These are phyloP conservation scores for Kwoniella europaea DNA, from an alignment of 768 basidiomycete species.

Conservation along the genomic window DNA sequence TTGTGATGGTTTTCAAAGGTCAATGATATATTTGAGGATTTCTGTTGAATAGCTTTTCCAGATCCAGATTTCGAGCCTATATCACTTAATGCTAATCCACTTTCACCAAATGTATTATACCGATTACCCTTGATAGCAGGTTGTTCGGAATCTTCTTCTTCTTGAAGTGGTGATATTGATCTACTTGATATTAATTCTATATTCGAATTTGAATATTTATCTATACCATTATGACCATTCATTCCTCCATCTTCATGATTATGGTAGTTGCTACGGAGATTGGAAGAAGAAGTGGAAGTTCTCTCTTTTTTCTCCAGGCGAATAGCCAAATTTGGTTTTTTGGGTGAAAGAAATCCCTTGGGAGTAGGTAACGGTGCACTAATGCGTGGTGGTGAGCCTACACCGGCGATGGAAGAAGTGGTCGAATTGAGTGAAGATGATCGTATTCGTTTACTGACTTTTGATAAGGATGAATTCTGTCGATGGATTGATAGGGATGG, in stretches of 20 bases:
- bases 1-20: neutral
- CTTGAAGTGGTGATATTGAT: conserved; percentile 1
- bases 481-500: conserved; percentile 10
- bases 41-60: neutral
- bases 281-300: neutral
- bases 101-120: conserved; percentile 1
- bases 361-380: conserved; percentile 38
- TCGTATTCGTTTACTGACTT: conserved; percentile 8
- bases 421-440: conserved; percentile 9
- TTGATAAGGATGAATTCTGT: conserved; percentile 21
- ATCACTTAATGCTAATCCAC: neutral
- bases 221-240: neutral
- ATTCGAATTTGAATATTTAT: neutral
- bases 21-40: neutral
- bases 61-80: neutral
- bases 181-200: conserved; percentile 5
- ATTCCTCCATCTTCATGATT: neutral
- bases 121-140: neutral
- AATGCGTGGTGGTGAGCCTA: conserved; percentile 21
- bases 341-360: conserved; percentile 39
- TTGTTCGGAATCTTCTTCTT: neutral
- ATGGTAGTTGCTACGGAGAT: neutral
- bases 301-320: conserved; percentile 34
- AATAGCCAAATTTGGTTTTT: conserved; percentile 43
- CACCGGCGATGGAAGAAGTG: conserved; percentile 5